A percentile compares a stretch with the other conserved stretches of the same genome.
Evolutionary conservation across 371 early-diverging fungal genomes (phyloP).

Genomic region (Capillidium heterosporum): DNA sequence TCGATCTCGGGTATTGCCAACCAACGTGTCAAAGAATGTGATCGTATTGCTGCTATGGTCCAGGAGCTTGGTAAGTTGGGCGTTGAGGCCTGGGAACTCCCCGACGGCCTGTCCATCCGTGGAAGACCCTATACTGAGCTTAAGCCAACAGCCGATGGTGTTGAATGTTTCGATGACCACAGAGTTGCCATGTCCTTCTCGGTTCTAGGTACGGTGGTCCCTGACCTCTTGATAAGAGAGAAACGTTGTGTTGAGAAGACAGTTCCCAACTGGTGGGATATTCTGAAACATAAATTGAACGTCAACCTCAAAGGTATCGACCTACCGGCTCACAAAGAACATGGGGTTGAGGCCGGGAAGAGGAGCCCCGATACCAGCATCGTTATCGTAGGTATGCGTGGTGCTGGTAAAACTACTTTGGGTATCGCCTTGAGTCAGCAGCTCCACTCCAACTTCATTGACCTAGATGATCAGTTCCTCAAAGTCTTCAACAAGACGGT

Average conservation of each 20-base stretch:
- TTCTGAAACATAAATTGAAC: conserved; percentile 54
- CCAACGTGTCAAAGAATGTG: conserved; percentile 95
- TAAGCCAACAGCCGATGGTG: conserved; percentile 37
- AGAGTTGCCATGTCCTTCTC: conserved; percentile 94
- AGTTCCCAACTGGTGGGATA: conserved; percentile 97
- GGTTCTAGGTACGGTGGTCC: conserved; percentile 58
- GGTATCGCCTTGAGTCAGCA: conserved; percentile 51
- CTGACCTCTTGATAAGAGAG: conserved; percentile 61
- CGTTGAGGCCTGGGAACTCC: conserved; percentile 57
- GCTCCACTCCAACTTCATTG: conserved; percentile 57
- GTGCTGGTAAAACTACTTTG: conserved; percentile 85
- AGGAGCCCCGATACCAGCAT: conserved; percentile 28
- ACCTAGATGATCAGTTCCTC: conserved; percentile 78
- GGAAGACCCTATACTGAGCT: conserved; percentile 39
- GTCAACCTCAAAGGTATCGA: conserved; percentile 56
- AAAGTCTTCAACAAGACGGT: conserved; percentile 40
- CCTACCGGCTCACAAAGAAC: conserved; percentile 19
- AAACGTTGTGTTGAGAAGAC: conserved; percentile 96
- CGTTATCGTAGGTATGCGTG: conserved; percentile 92
- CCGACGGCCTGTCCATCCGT: conserved; percentile 80
- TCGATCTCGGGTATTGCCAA: conserved; percentile 90
- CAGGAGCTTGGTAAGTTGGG: conserved; percentile 82
- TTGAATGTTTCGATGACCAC: conserved; percentile 92
- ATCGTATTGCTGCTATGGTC: conserved; percentile 93
- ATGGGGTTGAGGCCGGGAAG: conserved; percentile 4